Evolutionary conservation across 1,284 basidiomycete genomes (phyloP).

Genomic region (Melampsora medusae): DNA sequence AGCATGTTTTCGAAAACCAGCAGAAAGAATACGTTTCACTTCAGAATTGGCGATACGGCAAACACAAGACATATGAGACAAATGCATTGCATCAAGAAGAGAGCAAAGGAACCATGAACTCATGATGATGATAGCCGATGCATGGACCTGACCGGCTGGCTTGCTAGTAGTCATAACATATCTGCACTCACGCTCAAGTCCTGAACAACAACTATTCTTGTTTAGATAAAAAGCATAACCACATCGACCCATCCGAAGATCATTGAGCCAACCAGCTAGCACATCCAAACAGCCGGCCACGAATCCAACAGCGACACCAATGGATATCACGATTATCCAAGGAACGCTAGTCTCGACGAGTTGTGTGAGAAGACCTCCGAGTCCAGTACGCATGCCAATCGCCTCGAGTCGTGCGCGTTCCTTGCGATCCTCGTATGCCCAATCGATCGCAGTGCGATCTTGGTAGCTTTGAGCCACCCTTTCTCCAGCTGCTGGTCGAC

Average conservation of each 20-base stretch:
- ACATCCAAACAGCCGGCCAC: conserved; percentile 72
- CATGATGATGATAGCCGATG: background rate
- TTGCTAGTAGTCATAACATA: background rate
- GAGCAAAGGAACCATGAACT: background rate
- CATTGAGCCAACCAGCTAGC: conserved; percentile 70
- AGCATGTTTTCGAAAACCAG: background rate
- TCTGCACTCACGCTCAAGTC: conserved; percentile 65
- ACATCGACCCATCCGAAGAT: conserved; percentile 69
- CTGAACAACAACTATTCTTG: conserved; percentile 69
- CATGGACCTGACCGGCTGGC: background rate
- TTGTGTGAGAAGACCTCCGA: conserved; percentile 56
- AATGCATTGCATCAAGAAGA: background rate
- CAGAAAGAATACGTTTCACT: background rate
- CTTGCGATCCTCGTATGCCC: conserved; percentile 42
- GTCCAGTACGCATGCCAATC: conserved; percentile 6
- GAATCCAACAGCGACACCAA: conserved; percentile 68
- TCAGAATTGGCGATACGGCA: background rate
- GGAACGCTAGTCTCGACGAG: conserved; percentile 64
- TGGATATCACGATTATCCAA: conserved; percentile 68
- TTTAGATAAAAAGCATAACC: conserved; percentile 71
- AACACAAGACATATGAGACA: no score
- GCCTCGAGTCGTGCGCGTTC: conserved; percentile 20
- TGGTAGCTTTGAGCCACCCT: conserved; percentile 27
- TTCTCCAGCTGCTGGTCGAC: conserved; percentile 11
- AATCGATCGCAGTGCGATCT: conserved; percentile 40